phyloP scores from a whole-genome alignment of 768 basidiomycete species.

The Hemileccinum impolitum region DNA sequence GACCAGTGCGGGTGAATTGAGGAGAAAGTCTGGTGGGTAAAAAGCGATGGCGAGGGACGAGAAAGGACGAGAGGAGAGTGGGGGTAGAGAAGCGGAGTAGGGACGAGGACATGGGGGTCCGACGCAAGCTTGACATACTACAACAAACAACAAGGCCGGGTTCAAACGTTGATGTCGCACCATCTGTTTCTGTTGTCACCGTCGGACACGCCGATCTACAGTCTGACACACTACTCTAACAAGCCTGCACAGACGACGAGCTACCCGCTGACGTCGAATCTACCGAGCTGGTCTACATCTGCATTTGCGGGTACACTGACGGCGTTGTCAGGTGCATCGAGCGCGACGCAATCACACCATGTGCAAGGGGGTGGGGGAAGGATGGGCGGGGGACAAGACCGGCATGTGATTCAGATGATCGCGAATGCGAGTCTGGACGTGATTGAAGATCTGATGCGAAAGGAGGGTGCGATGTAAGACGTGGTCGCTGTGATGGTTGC shows the following conservation, averaged over 20 bases:
- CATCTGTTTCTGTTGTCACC: conserved; percentile 85
- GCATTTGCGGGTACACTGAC: conserved; percentile 89
- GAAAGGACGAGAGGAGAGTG: background rate
- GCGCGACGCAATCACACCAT: conserved; percentile 59
- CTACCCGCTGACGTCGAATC: conserved; percentile 74
- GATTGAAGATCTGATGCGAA: conserved; percentile 89
- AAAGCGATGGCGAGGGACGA: background rate
- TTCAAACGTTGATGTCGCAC: conserved; percentile 61
- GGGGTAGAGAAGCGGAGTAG: conserved; percentile 6
- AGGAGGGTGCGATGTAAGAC: conserved; percentile 76
- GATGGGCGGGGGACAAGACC: conserved; percentile 79
- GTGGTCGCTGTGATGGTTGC: conserved; percentile 3
- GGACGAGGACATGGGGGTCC: background rate
- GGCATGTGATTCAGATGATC: conserved; percentile 98
- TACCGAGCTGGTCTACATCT: conserved; percentile 88
- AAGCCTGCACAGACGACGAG: conserved; percentile 59
- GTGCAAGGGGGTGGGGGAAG: conserved; percentile 59
- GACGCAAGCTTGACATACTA: conserved; percentile 1
- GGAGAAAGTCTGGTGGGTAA: background rate
- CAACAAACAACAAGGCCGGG: conserved; percentile 2
- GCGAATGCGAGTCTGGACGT: conserved; percentile 95
- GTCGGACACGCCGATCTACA: conserved; percentile 83
- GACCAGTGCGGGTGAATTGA: conserved; percentile 14
- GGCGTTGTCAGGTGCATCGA: conserved; percentile 81
- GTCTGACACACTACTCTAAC: conserved; percentile 75